Conservation (phyloP, 495 filamentous ascomycete species). For the Penicillium paxilli region DNA sequence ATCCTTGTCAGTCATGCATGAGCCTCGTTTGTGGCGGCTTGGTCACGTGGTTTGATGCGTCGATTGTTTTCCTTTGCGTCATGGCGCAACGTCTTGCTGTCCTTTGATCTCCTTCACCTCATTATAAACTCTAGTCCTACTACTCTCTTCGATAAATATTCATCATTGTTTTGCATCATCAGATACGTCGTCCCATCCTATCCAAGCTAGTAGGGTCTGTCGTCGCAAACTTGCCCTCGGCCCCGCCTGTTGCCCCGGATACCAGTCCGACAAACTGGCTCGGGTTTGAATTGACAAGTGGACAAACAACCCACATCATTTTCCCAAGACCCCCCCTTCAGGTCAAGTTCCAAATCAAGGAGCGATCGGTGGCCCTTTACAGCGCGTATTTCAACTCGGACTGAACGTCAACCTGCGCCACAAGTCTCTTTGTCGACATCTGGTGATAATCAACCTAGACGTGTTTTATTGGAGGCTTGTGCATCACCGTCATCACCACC, state of each 20-base stretch:
- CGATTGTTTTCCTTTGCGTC: conserved; percentile 22
- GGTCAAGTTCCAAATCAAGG: conserved; percentile 19
- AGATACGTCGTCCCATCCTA: not conserved
- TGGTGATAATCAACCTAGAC: not conserved
- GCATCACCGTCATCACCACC: not conserved
- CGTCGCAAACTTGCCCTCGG: conserved; percentile 6
- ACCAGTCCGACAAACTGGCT: conserved; percentile 25
- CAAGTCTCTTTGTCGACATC: conserved; percentile 3
- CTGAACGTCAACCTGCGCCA: conserved; percentile 9
- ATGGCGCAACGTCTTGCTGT: conserved; percentile 9
- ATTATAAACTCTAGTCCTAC: no score
- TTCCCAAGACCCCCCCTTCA: conserved; percentile 11
- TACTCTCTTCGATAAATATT: not conserved
- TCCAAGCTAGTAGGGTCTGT: not conserved
- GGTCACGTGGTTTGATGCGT: conserved; percentile 10
- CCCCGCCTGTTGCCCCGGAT: conserved; percentile 43
- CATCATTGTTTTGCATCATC: not conserved
- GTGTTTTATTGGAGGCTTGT: conserved; percentile 8
- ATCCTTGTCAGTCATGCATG: no score
- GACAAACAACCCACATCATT: conserved; percentile 22
- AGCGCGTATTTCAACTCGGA: conserved; percentile 9
- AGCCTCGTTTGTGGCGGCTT: no score
- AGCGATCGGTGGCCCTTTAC: conserved; percentile 21
- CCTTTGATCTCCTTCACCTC: not conserved
- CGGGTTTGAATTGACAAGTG: conserved; percentile 28